A percentile compares a stretch with the other conserved stretches of the same genome.
These are phyloP conservation scores for Cryphonectria carpinicola DNA, from an alignment of 2,329 filamentous ascomycete species.

Conservation along the genomic window DNA sequence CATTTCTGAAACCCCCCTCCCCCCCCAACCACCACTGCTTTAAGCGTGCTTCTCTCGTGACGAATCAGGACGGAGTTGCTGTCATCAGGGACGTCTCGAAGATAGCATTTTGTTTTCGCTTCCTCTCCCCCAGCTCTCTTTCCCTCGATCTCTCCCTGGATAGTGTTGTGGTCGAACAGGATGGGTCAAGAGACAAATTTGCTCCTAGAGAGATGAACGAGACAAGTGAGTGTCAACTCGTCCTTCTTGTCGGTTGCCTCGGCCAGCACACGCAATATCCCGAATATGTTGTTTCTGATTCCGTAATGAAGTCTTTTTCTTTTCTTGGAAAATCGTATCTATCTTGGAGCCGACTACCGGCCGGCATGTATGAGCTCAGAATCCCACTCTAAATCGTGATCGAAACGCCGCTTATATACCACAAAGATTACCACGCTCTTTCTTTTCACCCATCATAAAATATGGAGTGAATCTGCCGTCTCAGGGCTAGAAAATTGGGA, in stretches of 20 bases:
- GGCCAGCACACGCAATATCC: background rate
- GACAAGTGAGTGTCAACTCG: background rate
- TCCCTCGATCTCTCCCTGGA: background rate
- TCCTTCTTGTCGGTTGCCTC: background rate
- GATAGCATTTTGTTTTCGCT: no score
- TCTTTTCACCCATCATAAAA: background rate
- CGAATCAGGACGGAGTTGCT: background rate
- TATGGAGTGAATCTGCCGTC: background rate
- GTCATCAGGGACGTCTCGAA: background rate
- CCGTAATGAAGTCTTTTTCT: background rate
- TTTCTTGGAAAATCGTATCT: background rate
- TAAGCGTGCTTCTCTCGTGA: background rate
- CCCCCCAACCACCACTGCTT: no score
- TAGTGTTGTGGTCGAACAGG: background rate
- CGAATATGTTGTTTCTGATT: background rate
- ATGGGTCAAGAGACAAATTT: background rate
- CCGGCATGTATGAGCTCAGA: background rate
- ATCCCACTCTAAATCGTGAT: background rate
- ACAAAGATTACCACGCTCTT: background rate
- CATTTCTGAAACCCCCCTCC: background rate
- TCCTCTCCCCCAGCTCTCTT: background rate
- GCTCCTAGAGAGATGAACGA: no score
- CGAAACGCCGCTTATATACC: conserved; percentile 1
- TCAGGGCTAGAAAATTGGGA: background rate
- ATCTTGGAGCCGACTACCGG: background rate